Percentiles rank a stretch among this genome's conserved stretches.
Evolutionary conservation across 768 basidiomycete genomes (phyloP).

Genomic region (Cystobasidium onofrii): DNA sequence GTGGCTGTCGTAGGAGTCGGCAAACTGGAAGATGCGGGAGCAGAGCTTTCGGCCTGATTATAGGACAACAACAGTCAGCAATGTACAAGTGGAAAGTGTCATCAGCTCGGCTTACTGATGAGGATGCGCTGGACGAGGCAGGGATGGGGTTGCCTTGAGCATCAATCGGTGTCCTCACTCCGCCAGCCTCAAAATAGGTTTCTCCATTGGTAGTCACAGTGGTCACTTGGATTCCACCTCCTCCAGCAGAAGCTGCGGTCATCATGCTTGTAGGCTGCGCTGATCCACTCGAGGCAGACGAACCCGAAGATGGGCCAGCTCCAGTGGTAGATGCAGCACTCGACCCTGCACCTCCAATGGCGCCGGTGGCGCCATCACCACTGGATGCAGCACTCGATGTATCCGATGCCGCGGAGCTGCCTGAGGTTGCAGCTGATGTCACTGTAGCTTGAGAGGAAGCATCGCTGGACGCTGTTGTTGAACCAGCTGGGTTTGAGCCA

Average conservation of each 20-base stretch:
- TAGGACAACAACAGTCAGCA: neutral
- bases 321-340: neutral
- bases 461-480: neutral
- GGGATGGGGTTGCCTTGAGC: neutral
- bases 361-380: neutral
- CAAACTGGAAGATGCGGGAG: constrained; percentile 6
- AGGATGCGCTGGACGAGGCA: neutral
- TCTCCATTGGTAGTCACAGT: constrained; percentile 3
- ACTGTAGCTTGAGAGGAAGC: neutral
- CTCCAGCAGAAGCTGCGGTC: neutral
- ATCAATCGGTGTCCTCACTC: neutral
- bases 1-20: constrained; percentile 17
- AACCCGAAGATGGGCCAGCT: neutral
- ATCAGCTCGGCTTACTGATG: neutral
- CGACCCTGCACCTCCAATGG: neutral
- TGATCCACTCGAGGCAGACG: neutral
- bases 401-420: too few species aligned
- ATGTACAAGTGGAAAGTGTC: neutral
- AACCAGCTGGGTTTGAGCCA: too few species aligned
- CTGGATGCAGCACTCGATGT: neutral
- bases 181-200: neutral
- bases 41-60: neutral
- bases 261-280: neutral
- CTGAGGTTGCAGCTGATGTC: neutral
- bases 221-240: neutral